A percentile compares a stretch with the other conserved stretches of the same genome.
phyloP scores from a whole-genome alignment of 352 stramenopile species.

The Phytophthora podocarpi region DNA sequence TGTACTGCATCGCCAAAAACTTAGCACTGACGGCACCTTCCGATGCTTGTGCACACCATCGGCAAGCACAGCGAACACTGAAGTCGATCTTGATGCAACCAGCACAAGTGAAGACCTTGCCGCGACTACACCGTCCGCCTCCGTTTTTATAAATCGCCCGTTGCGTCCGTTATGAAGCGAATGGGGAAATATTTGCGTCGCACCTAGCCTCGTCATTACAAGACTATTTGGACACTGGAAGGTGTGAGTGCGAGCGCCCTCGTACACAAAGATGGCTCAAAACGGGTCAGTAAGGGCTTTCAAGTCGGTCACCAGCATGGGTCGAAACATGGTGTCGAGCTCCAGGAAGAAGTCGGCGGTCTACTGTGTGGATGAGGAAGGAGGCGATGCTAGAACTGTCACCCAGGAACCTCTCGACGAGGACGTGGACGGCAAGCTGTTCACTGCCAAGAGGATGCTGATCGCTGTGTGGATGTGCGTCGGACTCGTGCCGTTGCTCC shows the following conservation, averaged over 20 bases:
- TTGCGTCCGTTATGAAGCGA: not conserved
- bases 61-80: too few species aligned
- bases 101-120: too few species aligned
- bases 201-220: not conserved
- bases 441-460: slow-evolving; percentile 25
- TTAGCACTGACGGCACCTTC: too few species aligned
- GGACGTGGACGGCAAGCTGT: not conserved
- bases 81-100: too few species aligned
- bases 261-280: slow-evolving; percentile 10
- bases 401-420: slow-evolving; percentile 2
- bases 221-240: not conserved
- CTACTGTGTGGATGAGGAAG: slow-evolving; percentile 17
- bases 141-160: too few species aligned
- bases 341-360: slow-evolving; percentile 13
- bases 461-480: slow-evolving; percentile 29
- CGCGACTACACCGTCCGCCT: too few species aligned
- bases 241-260: not conserved
- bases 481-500: slow-evolving; percentile 20
- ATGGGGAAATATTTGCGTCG: not conserved
- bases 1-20: too few species aligned
- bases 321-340: not conserved
- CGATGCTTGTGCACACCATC: too few species aligned
- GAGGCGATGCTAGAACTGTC: not conserved
- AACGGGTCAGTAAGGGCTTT: not conserved
- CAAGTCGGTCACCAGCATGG: slow-evolving; percentile 6